Evolutionary conservation across 176 grass and related monocot species (phyloP), one percentile per base, ranked within the genome.

Genomic region (Aegilops umbellulata): DNA sequence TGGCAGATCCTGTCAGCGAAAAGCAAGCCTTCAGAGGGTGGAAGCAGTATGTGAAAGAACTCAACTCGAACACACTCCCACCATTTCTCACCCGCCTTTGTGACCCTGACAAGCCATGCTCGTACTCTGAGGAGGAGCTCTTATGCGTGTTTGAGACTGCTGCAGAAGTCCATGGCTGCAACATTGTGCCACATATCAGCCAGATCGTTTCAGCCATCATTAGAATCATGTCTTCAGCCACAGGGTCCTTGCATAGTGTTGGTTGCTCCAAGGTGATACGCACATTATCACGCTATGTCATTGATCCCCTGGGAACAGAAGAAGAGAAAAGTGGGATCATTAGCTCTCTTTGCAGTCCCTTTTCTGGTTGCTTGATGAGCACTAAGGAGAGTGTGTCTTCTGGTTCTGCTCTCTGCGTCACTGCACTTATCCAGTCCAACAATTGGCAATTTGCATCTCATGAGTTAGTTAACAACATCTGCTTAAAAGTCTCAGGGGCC

Each of bases 291-390:
- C 85, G 76, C n/a, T 90, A 86, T 39, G 81, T 20, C 55, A 75
- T 97, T 74, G 89, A 97, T 74, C 85, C 89, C 44, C 63, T 94
- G 34, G 61, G 63, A 17, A 78, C 36, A 36, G 89, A 88, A 58
- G 73, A 83, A 58, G 92, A 86, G 74, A 97, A 90, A 69, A 82
- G 39, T 16, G 79, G 69, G 82, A 86, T 88, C 70, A 12, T 91
- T 72, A 32, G 10, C 68, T 94, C 79, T 39, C 35, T 97, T 44
- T 90, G 78, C 8, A 57, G 27, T 8, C 94, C 94, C 26, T 66
- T 97, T 22, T 90, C 87, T 25, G 94, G 91, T 77, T 88, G 85
- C 67, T 86, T 97, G 78, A 90, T 92, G 89, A 82, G 66, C 69
- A 38, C 75, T 24, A 82, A 82, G 22, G 87, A 87, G 89, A 92